Evolutionary conservation across 768 basidiomycete genomes (phyloP).

Genomic region (Boletus reticulatus): DNA sequence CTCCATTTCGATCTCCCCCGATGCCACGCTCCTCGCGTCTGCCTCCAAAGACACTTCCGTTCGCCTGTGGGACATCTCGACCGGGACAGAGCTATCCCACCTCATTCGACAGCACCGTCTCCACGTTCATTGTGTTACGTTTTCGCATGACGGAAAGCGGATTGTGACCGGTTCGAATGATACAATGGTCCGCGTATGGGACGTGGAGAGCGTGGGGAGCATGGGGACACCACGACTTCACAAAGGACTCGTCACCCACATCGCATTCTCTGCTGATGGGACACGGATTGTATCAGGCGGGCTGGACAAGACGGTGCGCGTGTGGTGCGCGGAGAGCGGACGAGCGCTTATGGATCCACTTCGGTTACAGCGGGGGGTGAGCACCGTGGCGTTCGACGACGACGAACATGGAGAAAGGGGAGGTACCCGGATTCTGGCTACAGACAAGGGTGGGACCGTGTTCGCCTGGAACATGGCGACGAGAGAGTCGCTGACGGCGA

Average conservation of each 20-base stretch:
- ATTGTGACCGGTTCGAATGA: conserved; percentile 29
- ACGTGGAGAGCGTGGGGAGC: conserved; percentile 27
- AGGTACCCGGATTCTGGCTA: conserved; percentile 20
- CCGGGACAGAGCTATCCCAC: conserved; percentile 18
- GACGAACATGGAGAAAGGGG: not conserved
- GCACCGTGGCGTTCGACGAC: conserved; percentile 25
- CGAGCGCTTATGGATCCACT: conserved; percentile 19
- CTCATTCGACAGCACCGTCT: conserved; percentile 30
- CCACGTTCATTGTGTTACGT: conserved; percentile 23
- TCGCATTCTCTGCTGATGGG: conserved; percentile 31
- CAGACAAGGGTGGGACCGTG: conserved; percentile 20
- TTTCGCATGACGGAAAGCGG: conserved; percentile 27
- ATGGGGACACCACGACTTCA: conserved; percentile 25
- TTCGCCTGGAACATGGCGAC: conserved; percentile 29
- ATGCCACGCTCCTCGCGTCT: conserved; percentile 28
- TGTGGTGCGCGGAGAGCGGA: conserved; percentile 29
- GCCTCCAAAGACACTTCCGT: conserved; percentile 32
- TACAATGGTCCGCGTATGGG: conserved; percentile 31
- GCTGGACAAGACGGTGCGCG: conserved; percentile 26
- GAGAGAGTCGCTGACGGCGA: conserved; percentile 15
- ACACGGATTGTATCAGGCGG: conserved; percentile 29
- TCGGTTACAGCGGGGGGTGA: conserved; percentile 17
- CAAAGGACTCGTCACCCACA: conserved; percentile 24
- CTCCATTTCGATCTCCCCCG: conserved; percentile 31
- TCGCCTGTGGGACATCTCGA: conserved; percentile 28